A percentile compares a stretch with the other conserved stretches of the same genome.
phyloP scores from a whole-genome alignment of 441 rosid species.

The Mallotus repandus region DNA sequence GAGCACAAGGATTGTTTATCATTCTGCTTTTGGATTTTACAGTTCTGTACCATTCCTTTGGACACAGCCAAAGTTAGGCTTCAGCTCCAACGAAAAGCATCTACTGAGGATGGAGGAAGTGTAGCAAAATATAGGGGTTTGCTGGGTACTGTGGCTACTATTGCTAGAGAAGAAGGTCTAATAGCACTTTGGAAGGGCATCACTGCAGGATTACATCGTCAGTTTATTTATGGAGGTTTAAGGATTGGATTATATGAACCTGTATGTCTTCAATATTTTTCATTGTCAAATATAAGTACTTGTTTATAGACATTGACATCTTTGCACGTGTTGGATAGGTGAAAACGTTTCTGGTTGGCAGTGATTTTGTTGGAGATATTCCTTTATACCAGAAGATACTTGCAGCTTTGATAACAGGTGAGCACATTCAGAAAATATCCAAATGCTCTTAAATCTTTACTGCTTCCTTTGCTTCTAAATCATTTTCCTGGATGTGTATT shows the following conservation, averaged over 20 bases:
- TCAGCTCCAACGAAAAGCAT: slow-evolving; percentile 81
- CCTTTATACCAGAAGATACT: slow-evolving; percentile 88
- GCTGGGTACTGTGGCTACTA: slow-evolving; percentile 87
- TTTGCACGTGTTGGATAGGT: slow-evolving; percentile 51
- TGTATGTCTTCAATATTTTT: slow-evolving; percentile 41
- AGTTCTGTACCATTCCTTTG: slow-evolving; percentile 93
- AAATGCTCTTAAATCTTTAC: slow-evolving; percentile 5
- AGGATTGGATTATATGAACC: slow-evolving; percentile 96
- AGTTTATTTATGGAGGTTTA: slow-evolving; percentile 89
- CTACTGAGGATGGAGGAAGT: slow-evolving; percentile 47
- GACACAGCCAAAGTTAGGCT: slow-evolving; percentile 99
- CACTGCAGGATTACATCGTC: slow-evolving; percentile 93
- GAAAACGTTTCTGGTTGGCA: slow-evolving; percentile 72
- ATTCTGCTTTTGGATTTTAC: slow-evolving; percentile 26
- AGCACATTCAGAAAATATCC: slow-evolving; percentile 25
- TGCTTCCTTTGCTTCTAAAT: slow-evolving; percentile 9
- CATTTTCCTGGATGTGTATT: background rate
- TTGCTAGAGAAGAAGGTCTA: slow-evolving; percentile 89
- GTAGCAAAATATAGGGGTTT: slow-evolving; percentile 81
- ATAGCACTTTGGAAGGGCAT: slow-evolving; percentile 93
- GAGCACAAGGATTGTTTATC: background rate
- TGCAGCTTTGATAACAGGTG: slow-evolving; percentile 94
- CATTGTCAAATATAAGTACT: slow-evolving; percentile 16
- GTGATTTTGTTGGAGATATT: slow-evolving; percentile 79
- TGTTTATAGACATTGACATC: slow-evolving; percentile 19